Conservation (phyloP, 768 basidiomycete genomes). For the Lactarius sanguifluus region DNA sequence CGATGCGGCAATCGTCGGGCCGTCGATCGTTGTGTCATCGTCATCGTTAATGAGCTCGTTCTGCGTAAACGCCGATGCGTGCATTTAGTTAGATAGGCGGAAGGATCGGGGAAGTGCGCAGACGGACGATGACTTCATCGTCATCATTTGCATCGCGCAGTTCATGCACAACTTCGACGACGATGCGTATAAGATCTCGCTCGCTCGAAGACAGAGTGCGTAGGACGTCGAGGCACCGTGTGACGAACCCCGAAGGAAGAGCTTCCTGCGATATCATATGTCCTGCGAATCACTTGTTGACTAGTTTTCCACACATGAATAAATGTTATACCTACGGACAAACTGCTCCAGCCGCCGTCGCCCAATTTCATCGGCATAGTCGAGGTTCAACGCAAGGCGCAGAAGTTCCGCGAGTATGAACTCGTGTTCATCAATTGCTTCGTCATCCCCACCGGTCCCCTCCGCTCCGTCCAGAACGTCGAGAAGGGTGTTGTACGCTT, state of each 20-base stretch:
- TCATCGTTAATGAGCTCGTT: slow-evolving; percentile 36
- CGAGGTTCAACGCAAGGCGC: slow-evolving; percentile 71
- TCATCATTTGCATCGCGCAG: slow-evolving; percentile 58
- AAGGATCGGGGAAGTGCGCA: not conserved
- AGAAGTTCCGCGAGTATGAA: slow-evolving; percentile 82
- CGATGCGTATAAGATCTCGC: slow-evolving; percentile 80
- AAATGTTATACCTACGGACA: slow-evolving; percentile 56
- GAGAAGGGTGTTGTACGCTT: slow-evolving; percentile 63
- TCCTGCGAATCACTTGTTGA: slow-evolving; percentile 42
- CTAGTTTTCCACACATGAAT: not conserved
- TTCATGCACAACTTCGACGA: slow-evolving; percentile 86
- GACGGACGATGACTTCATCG: slow-evolving; percentile 34
- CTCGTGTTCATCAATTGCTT: slow-evolving; percentile 47
- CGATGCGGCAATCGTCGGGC: slow-evolving; percentile 30
- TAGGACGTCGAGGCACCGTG: slow-evolving; percentile 81
- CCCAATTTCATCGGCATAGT: slow-evolving; percentile 92
- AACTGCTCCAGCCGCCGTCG: slow-evolving; percentile 84
- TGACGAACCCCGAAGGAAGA: slow-evolving; percentile 68
- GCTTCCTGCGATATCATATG: slow-evolving; percentile 75
- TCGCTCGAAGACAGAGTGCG: slow-evolving; percentile 69
- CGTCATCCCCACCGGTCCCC: slow-evolving; percentile 43
- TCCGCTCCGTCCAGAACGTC: slow-evolving; percentile 41
- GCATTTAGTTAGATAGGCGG: not conserved
- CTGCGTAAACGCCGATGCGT: slow-evolving; percentile 21
- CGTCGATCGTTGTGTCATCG: slow-evolving; percentile 38